Base-by-base conservation (phyloP, 1,284 basidiomycete genomes). In the Athelia sp. region DNA sequence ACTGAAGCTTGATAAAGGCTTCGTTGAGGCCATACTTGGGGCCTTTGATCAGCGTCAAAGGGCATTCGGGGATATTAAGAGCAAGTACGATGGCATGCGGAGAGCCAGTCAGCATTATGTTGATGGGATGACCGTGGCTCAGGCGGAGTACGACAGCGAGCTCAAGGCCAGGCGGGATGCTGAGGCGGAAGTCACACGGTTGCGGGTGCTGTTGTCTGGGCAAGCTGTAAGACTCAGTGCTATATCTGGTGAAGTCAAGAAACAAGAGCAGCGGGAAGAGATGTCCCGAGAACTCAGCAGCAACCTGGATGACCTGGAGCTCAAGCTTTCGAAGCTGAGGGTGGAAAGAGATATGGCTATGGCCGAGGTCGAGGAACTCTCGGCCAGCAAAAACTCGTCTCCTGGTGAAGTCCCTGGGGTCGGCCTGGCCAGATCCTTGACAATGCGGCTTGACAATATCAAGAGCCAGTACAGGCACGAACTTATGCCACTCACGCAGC, bases 131-230 rank as follows among this genome's bases (percentile, higher is more conserved):
- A 87, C 86, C 0, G 90, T 94, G 36, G 95, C 96, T 2, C 90
- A 93, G 56, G 86, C 89, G 47, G 95, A 98, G 65, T 98, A 95
- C 62, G 93, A 97, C 64, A 82, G 82, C 50, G 95, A 98, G 67
- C 76, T 93, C 43, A 84, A 89, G 49, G 83, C 87, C 24, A 81
- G 95, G 18, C 82, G 88, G 19, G 94, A 97, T 55, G 90, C 92
- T 2, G 94, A 98, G 69, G 84, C 89, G 0, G 93, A 97, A 69
- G 90, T 98, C 55, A 87, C 85, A 15, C 79, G 89, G 45, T 71
- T 99, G 32, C 78, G 92, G 42, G 81, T 92, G 23, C 77, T 95
- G 52, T 74, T 98, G 14, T 90, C 93, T 49, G 91, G 93, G 4
- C 95, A 98, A 66, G 92, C 87, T 4, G 90, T 87, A 14, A 81